A percentile compares a stretch with the other conserved stretches of the same genome.
Evolutionary conservation across 306 rosid species (phyloP).

Genomic region (Acmispon strigosus): DNA sequence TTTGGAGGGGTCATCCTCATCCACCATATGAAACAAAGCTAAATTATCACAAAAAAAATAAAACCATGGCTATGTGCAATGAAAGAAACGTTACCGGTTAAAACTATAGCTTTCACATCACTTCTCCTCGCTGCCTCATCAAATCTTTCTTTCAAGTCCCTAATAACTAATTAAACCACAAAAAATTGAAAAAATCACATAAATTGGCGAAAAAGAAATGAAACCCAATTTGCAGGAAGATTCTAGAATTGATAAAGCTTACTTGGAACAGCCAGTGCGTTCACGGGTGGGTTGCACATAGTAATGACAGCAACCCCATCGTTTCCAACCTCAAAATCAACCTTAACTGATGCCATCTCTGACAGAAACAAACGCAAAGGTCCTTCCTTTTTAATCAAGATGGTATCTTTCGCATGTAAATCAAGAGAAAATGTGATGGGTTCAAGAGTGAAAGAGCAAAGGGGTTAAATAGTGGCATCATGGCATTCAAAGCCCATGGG

Average conservation of each 20-base stretch:
- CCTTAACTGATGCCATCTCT: constrained; percentile 52
- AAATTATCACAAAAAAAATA: background rate
- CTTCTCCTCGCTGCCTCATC: constrained; percentile 66
- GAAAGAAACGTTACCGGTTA: constrained; percentile 54
- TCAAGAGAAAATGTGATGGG: background rate
- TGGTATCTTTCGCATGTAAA: background rate
- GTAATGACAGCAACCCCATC: constrained; percentile 92
- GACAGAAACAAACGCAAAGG: background rate
- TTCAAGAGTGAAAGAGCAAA: background rate
- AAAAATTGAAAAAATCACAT: background rate
- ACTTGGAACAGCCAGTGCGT: constrained; percentile 80
- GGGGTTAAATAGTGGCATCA: background rate
- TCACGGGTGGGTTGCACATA: constrained; percentile 82
- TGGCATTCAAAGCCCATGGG: no score
- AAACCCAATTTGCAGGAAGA: background rate
- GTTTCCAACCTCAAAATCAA: constrained; percentile 76
- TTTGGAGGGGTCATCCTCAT: background rate
- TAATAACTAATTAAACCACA: constrained; percentile 42
- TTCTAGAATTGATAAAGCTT: background rate
- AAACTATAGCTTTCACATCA: constrained; percentile 85
- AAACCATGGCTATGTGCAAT: background rate
- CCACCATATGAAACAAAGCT: background rate
- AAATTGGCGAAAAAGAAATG: background rate
- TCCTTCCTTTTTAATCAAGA: background rate
- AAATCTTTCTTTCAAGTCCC: constrained; percentile 62